Evolutionary conservation across 1,139 yeast species (phyloP), one percentile per base, ranked within the genome.

Genomic region (Debaryomyces robertsiae): DNA sequence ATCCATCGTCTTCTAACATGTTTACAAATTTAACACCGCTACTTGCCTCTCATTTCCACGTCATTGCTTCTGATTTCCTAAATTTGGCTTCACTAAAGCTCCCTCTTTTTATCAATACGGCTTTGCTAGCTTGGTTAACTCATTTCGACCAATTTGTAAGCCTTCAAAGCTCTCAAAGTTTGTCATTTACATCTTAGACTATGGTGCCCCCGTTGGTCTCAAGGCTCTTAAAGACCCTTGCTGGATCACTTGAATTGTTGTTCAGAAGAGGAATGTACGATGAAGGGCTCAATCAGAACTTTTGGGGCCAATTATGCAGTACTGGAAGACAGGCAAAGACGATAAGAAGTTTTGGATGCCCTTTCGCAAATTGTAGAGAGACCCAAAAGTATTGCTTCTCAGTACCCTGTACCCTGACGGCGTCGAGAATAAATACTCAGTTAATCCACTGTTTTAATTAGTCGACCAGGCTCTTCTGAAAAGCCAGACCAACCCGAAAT

Each of bases 41-140:
- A 19, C 55, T 72, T 25, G 57, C 67, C 4, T 49, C 63, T 6
- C 46, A 59, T 24, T 70, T 57, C 47, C 73, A 64, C 43, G 58
- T 72, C 6, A 42, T 72, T 43, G 76, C 77, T 3, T 77, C 77
- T 2, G 77, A 72, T 50, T 72, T 27, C 77, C 77, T 11, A 67
- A 74, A 1, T 72, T 56, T 48, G 77, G 77, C 1, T 58, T 52
- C 34, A 70, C 77, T 3, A 55, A 55, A 36, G 46, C 52, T n/a
- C 61, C 68, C 2, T 45, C 44, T 3, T 46, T 40, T 16, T 67
- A 55, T 44, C 43, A 46, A n/a, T 58, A 52, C 38, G 57, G 58
- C 3, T 71, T 71, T 49, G 68, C 54, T 6, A 57, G 52, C 27
- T 39, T 71, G 30, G 55, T 7, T 19, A 7, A 19, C 22, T 19